A percentile compares a stretch with the other conserved stretches of the same genome.
Evolutionary conservation across 2,329 filamentous ascomycete species (phyloP).

Genomic region (Volutella citrinella): DNA sequence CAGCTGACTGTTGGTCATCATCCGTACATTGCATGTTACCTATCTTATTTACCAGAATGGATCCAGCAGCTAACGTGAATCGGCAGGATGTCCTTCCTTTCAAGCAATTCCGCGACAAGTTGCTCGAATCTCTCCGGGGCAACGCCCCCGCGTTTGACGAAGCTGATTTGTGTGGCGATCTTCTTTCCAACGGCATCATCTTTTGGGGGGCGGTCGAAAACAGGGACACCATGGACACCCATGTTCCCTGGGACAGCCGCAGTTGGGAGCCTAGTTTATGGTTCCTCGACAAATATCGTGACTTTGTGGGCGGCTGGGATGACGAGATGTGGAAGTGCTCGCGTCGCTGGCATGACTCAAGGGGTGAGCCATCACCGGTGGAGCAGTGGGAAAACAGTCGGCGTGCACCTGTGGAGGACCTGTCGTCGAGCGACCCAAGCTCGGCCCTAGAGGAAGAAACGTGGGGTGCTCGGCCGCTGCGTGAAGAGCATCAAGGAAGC

Average conservation of each 20-base stretch:
- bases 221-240: slow-evolving; percentile 28
- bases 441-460: too few relatives aligned
- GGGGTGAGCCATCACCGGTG: too few relatives aligned
- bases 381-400: too few relatives aligned
- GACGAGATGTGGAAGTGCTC: slow-evolving; percentile 34
- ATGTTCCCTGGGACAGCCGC: slow-evolving; percentile 41
- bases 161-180: slow-evolving; percentile 33
- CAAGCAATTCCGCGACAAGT: slow-evolving; percentile 27
- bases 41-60: background rate
- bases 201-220: slow-evolving; percentile 35
- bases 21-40: slow-evolving; percentile 28
- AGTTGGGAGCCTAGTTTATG: slow-evolving; percentile 43
- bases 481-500: too few relatives aligned
- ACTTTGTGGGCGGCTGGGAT: slow-evolving; percentile 33
- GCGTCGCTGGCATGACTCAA: slow-evolving; percentile 29
- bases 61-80: slow-evolving; percentile 8
- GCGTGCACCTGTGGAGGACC: too few relatives aligned
- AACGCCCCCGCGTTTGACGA: slow-evolving; percentile 32
- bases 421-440: too few relatives aligned
- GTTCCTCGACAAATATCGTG: slow-evolving; percentile 41
- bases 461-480: too few relatives aligned
- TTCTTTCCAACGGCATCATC: slow-evolving; percentile 31
- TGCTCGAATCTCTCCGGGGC: slow-evolving; percentile 21
- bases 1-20: slow-evolving; percentile 33
- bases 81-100: slow-evolving; percentile 33